phyloP scores from a whole-genome alignment of 2,329 filamentous ascomycete species.

The Aspergillus proliferans region DNA sequence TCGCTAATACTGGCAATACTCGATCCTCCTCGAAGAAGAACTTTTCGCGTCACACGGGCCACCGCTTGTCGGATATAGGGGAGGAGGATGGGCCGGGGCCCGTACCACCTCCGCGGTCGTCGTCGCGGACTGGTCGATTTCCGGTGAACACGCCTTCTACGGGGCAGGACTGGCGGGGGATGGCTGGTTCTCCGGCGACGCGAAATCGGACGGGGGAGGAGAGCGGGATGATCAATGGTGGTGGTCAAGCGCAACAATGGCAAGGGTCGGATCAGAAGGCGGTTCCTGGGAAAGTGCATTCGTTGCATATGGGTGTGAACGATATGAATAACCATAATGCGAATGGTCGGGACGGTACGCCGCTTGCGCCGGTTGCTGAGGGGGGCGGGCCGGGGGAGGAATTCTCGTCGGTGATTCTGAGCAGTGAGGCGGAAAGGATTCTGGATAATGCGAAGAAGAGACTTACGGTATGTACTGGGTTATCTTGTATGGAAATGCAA shows the following conservation, averaged over 20 bases:
- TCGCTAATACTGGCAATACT: slow-evolving; percentile 1
- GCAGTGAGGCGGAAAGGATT: slow-evolving; percentile 80
- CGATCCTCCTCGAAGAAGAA: slow-evolving; percentile 21
- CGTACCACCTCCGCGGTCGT: slow-evolving; percentile 8
- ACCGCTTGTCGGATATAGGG: slow-evolving; percentile 41
- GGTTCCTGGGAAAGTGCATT: slow-evolving; percentile 3
- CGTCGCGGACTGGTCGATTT: slow-evolving; percentile 13
- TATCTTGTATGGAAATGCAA: background rate
- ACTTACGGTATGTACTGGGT: slow-evolving; percentile 61
- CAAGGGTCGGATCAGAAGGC: slow-evolving; percentile 10
- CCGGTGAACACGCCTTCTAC: slow-evolving; percentile 1
- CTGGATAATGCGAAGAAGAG: slow-evolving; percentile 86
- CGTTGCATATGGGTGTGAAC: slow-evolving; percentile 2
- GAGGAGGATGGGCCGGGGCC: slow-evolving; percentile 31
- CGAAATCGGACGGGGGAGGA: background rate
- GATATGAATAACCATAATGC: slow-evolving; percentile 1
- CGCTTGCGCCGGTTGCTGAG: slow-evolving; percentile 33
- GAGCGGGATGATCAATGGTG: background rate
- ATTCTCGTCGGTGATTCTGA: slow-evolving; percentile 68
- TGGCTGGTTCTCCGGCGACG: slow-evolving; percentile 13
- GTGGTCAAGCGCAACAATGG: background rate
- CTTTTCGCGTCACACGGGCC: slow-evolving; percentile 31
- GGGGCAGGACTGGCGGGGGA: slow-evolving; percentile 3
- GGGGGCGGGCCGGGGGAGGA: slow-evolving; percentile 49
- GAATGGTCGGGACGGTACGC: slow-evolving; percentile 14